Base-by-base conservation (phyloP, 2,329 filamentous ascomycete species). In the Cladosporium velox region DNA sequence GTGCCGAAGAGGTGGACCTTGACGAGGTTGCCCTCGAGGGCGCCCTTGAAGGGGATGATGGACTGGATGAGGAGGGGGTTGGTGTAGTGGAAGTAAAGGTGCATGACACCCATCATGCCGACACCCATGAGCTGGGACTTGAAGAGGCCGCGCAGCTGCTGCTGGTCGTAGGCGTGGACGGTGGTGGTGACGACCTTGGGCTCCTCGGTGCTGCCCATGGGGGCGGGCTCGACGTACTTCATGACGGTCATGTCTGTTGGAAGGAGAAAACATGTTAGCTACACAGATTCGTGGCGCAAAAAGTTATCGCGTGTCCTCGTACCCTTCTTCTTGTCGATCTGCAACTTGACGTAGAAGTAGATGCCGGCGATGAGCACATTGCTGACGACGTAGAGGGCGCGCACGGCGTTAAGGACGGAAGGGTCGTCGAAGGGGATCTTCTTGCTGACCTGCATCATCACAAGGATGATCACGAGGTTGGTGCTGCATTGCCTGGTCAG, bases 21-120 rank as follows among this genome's bases (percentile, higher is more conserved):
- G 85, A 95, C 87, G 74, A 97, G 85, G 86, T 97, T 98, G 83
- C 90, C 87, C 86, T 99, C 95, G 80, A 99, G 87, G 55, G 93
- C 94, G 78, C 91, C 87, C 90, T 99, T 99, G 81, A 98, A 85
- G 38, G 95, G 95, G 77, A 99, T 95, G 83, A 99, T 97, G 79
- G 91, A 96, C 88, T 99, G 95, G 84, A 99, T 97, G 76, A 97
- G 85, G 61, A 99, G 91, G 51, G 95, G 95, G 88, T 98, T 99
- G 84, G 93, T 98, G 90, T 98, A 99, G 81, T 97, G 93, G 86
- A 99, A 91, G 89, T 98, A 99, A 69, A 99, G 72, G 84, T 99
- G 95, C 94, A 99, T 98, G 77, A 97, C 91, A 69, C 82, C 88
- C 94, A 99, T 98, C 93, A 99, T 99, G 79, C 87, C 93, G 67